phyloP scores from a whole-genome alignment of 1,284 basidiomycete genomes.

The Trichosporon sp. region DNA sequence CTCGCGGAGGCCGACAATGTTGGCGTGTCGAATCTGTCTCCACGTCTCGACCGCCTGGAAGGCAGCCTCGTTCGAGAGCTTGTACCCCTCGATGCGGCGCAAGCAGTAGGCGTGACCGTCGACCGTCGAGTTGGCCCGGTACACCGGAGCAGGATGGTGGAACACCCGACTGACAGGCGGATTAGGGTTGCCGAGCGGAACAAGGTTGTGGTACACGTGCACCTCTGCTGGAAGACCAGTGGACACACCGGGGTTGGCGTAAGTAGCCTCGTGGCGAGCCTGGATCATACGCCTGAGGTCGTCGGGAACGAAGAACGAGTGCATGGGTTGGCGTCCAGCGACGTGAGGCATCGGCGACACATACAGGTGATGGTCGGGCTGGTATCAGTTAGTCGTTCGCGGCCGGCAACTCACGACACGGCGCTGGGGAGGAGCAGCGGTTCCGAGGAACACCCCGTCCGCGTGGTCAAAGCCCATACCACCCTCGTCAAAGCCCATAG shows the following conservation, averaged over 20 bases:
- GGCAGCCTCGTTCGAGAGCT: constrained; percentile 76
- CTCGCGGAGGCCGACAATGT: constrained; percentile 81
- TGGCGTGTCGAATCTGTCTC: constrained; percentile 83
- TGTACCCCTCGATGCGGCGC: constrained; percentile 84
- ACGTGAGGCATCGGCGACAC: constrained; percentile 65
- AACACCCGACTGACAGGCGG: constrained; percentile 67
- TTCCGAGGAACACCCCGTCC: constrained; percentile 59
- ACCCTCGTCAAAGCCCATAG: constrained; percentile 12
- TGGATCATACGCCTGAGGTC: constrained; percentile 78
- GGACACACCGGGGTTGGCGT: constrained; percentile 50
- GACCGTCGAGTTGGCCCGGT: constrained; percentile 74
- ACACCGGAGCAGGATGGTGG: constrained; percentile 69
- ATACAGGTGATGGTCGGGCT: constrained; percentile 93
- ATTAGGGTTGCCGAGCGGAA: constrained; percentile 66
- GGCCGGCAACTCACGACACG: constrained; percentile 65
- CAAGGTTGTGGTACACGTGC: constrained; percentile 86
- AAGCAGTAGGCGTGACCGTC: constrained; percentile 81
- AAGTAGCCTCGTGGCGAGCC: constrained; percentile 74
- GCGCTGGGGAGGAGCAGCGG: constrained; percentile 59
- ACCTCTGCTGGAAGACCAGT: constrained; percentile 76
- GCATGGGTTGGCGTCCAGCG: constrained; percentile 59
- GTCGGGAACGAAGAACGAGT: constrained; percentile 69
- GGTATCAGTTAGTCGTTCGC: constrained; percentile 25
- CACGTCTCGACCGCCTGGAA: constrained; percentile 84
- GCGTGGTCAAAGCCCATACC: constrained; percentile 40